These are phyloP conservation scores for Oryza nivara DNA, from an alignment of 176 grass and related monocot species.

Conservation along the genomic window DNA sequence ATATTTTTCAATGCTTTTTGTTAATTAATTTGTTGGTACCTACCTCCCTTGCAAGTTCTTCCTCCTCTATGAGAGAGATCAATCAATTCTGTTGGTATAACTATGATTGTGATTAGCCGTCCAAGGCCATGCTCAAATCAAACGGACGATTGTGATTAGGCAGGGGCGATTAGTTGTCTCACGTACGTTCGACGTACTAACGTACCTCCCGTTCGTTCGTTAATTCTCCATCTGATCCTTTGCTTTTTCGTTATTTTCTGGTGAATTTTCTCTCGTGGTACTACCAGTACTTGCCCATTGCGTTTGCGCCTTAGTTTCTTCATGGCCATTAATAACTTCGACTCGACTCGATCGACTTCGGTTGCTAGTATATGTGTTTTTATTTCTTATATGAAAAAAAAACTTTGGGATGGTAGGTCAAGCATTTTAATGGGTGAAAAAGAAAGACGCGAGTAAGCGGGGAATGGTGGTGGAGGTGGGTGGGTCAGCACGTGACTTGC, in stretches of 20 bases:
- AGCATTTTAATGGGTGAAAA: conserved; percentile 52
- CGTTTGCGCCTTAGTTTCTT: conserved; percentile 29
- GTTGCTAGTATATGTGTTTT: conserved; percentile 15
- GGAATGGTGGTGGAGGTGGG: conserved; percentile 54
- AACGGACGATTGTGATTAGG: conserved; percentile 32
- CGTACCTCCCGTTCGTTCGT: background rate
- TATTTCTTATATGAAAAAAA: background rate
- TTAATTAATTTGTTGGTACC: conserved; percentile 60
- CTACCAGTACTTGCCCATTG: background rate
- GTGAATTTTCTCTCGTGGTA: background rate
- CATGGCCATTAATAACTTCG: background rate
- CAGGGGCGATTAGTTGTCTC: background rate
- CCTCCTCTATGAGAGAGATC: conserved; percentile 36
- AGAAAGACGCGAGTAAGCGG: conserved; percentile 7
- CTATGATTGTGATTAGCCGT: conserved; percentile 27
- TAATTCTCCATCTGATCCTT: conserved; percentile 15
- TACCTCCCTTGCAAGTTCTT: conserved; percentile 44
- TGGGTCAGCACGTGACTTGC: conserved; percentile 68
- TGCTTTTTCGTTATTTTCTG: conserved; percentile 11
- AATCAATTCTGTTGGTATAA: conserved; percentile 71
- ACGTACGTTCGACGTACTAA: background rate
- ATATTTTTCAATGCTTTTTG: conserved; percentile 54
- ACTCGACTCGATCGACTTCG: too few species aligned
- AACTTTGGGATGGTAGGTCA: conserved; percentile 25
- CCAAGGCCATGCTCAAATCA: background rate